Conservation (phyloP, 176 grass and related monocot genomes). For the Aegilops tauschii region DNA sequence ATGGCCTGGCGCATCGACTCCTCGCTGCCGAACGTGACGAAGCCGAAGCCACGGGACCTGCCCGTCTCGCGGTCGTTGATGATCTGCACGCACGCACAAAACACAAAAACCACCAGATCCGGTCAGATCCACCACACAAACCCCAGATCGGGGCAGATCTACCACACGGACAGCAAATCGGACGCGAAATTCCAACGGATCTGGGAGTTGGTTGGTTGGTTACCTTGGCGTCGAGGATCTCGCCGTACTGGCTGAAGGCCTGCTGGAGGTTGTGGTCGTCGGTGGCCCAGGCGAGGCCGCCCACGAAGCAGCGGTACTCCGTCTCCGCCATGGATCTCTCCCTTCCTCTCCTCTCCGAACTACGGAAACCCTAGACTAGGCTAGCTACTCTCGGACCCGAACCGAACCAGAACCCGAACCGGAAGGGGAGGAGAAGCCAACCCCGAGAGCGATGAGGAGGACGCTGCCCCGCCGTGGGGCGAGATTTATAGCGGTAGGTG, state of each 20-base stretch:
- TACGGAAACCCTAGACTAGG: not conserved
- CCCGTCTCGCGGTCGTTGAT: conserved; percentile 89
- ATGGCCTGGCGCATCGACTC: conserved; percentile 86
- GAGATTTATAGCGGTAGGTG: conserved; percentile 25
- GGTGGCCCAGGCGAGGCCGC: conserved; percentile 92
- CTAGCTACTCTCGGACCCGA: conserved; percentile 21
- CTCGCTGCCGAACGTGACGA: conserved; percentile 76
- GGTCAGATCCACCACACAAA: not conserved
- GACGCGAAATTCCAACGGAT: not conserved
- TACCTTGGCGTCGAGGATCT: conserved; percentile 94
- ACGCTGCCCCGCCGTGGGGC: accelerated
- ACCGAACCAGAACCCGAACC: conserved; percentile 17
- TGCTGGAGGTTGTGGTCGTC: conserved; percentile 64
- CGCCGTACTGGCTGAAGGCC: conserved; percentile 73
- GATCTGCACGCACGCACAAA: conserved; percentile 39
- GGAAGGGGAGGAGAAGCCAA: conserved; percentile 91
- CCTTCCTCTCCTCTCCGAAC: not conserved
- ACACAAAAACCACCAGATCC: not conserved
- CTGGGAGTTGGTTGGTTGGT: not conserved
- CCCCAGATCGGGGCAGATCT: not conserved
- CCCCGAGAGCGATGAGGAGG: conserved; percentile 60
- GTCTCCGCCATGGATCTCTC: conserved; percentile 57
- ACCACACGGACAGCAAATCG: too few species aligned
- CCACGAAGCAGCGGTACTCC: conserved; percentile 94
- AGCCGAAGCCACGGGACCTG: conserved; percentile 83